phyloP scores from a whole-genome alignment of 116 monocot species.

The Trichopus zeylanicus region DNA sequence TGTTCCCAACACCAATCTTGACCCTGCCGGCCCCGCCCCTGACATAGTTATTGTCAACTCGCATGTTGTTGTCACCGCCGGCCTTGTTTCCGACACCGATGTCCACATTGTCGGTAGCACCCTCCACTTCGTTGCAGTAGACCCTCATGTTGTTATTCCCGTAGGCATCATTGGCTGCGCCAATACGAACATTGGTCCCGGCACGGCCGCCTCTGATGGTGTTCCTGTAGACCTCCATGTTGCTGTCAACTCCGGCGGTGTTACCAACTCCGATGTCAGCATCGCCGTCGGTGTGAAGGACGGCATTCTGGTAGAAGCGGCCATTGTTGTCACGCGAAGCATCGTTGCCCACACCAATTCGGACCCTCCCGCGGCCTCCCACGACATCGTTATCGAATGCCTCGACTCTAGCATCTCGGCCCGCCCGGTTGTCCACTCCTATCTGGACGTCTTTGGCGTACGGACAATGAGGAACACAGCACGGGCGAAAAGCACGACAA shows the following conservation, averaged over 20 bases:
- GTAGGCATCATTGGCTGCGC: not conserved
- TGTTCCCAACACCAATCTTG: not conserved
- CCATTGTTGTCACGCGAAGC: not conserved
- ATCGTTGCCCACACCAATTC: not conserved
- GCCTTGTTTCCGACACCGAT: slow-evolving; percentile 5
- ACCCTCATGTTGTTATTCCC: not conserved
- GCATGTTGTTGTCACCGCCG: not conserved
- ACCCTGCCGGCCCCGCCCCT: not conserved
- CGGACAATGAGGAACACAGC: not conserved
- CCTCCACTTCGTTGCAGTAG: not conserved
- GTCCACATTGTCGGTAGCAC: not conserved
- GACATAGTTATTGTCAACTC: not conserved
- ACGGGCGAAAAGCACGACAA: not conserved
- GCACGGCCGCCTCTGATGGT: not conserved
- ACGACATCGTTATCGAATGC: not conserved
- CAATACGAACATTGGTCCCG: not conserved
- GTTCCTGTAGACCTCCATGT: not conserved
- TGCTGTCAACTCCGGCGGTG: not conserved
- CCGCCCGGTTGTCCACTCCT: not conserved
- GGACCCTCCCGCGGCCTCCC: not conserved
- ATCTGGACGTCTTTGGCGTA: not conserved
- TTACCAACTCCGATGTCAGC: not conserved
- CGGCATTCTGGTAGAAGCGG: not conserved
- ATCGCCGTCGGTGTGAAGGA: not conserved
- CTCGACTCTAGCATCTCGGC: not conserved